Conservation (phyloP, 805 yeast species). For the Metschnikowia proteae region DNA sequence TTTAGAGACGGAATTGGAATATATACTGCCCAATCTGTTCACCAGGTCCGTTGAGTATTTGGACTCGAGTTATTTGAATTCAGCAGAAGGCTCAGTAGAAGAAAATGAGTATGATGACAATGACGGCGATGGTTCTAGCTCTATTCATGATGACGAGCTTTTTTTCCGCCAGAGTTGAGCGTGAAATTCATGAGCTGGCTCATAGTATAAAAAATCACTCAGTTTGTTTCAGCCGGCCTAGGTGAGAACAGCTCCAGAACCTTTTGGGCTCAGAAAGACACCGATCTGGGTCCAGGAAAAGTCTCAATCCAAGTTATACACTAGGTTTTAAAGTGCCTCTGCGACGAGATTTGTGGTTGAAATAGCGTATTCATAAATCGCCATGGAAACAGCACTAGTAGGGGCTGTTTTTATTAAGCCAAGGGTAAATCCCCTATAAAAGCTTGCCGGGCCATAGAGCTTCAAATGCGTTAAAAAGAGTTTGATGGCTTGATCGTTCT, state of each 20-base stretch:
- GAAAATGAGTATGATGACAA: slow-evolving; percentile 4
- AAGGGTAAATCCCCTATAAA: slow-evolving; percentile 71
- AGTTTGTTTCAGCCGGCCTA: not conserved
- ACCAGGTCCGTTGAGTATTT: slow-evolving; percentile 20
- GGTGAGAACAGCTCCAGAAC: not conserved
- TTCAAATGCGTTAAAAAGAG: slow-evolving; percentile 39
- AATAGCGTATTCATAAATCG: slow-evolving; percentile 53
- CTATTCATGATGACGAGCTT: slow-evolving; percentile 1
- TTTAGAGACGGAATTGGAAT: slow-evolving; percentile 31
- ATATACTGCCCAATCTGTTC: slow-evolving; percentile 40
- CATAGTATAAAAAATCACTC: not conserved
- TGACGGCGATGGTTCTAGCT: slow-evolving; percentile 3
- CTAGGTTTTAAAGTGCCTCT: not conserved
- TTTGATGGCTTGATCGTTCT: slow-evolving; percentile 17
- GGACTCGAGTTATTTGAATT: slow-evolving; percentile 2
- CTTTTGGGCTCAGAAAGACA: not conserved
- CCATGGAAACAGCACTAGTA: slow-evolving; percentile 62
- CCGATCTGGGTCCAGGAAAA: too few relatives aligned
- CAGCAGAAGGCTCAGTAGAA: not conserved
- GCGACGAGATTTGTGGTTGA: not conserved
- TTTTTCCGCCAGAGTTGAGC: not conserved
- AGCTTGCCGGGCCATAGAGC: slow-evolving; percentile 60
- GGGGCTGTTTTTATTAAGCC: slow-evolving; percentile 81
- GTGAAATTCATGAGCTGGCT: not conserved
- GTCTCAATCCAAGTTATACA: too few relatives aligned